These are phyloP conservation scores for Penicillium sp. DNA, from an alignment of 2,329 filamentous ascomycete species.

Conservation along the genomic window DNA sequence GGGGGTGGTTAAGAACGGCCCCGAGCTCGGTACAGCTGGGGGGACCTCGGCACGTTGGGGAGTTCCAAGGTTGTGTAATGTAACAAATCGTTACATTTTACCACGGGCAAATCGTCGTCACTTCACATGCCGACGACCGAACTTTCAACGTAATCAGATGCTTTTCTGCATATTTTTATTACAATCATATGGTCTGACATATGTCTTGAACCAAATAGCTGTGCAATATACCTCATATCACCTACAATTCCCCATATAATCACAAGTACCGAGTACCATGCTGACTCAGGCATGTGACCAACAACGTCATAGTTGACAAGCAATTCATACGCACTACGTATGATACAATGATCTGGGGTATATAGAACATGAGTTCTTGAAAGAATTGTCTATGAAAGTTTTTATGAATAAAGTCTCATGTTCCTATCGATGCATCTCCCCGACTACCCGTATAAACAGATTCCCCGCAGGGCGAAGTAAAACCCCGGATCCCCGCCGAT, in stretches of 20 bases:
- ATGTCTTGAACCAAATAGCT: not conserved
- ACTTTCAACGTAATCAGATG: not conserved
- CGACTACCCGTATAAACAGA: not conserved
- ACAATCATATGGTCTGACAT: not conserved
- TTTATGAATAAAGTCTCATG: not conserved
- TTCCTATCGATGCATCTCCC: conserved; percentile 2
- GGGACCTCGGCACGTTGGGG: conserved; percentile 36
- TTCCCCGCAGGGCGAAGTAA: conserved; percentile 13
- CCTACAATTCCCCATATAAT: not conserved
- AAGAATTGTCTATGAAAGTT: not conserved
- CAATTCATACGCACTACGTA: not conserved
- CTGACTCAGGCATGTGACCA: conserved; percentile 28
- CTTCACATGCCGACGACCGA: conserved; percentile 37
- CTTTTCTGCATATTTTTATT: not conserved
- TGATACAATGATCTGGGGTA: not conserved
- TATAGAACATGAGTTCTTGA: not conserved
- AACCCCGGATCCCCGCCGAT: conserved; percentile 24
- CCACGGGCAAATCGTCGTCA: conserved; percentile 22
- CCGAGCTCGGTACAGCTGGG: conserved; percentile 32
- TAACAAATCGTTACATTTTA: conserved; percentile 18
- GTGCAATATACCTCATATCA: not conserved
- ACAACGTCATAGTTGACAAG: conserved; percentile 15
- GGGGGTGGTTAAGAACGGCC: conserved; percentile 20
- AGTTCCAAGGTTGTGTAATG: conserved; percentile 8
- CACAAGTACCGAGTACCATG: conserved; percentile 35